Base-by-base conservation (phyloP, 192 early-diverging fungal species). In the Rhizophagus prolifer region DNA sequence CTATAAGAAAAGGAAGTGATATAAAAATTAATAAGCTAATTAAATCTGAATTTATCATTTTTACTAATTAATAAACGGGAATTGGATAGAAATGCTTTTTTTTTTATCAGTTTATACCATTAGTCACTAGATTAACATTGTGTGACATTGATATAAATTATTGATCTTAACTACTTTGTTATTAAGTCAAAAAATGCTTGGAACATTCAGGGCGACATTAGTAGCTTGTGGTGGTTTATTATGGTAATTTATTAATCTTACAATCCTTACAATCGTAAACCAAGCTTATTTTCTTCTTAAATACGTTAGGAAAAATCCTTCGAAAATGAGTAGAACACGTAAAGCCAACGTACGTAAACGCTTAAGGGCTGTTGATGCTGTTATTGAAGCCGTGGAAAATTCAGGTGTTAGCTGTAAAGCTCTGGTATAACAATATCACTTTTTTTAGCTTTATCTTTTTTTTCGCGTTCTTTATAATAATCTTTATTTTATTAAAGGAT, bases 271-370 rank as follows among this genome's bases (percentile, higher is more conserved):
- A n/a, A n/a, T 76, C 36, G 5, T 38, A 8, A 16, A 14, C 19
- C 0, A 65, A 76, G 2, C 34, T 10, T 12, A 74, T 12, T 16
- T 23, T 23, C n/a, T 50, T 31, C 26, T 31, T 13, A 23, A 47
- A 16, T 30, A 14, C 23, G 25, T 10, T 38, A 76, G 74, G 74
- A 76, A 76, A 54, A 66, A 26, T 14, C 74, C 74, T 21, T n/a
- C 36, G 19, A 41, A 41, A 30, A 76, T 95, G 85, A 90, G 87
- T 85, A 80, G 84, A 67, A 95, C 94, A 16, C 89, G 93, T 71
- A 95, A 95, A 74, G 93, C 91, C 70, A 95, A 95, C 80, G 91
- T 94, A 36, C 90, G 94, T 78, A 94, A 95, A 88, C 89, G 94
- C 26, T 86, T 95, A 73, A 92, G 86, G 76, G 91, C 90, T 8